A percentile compares a stretch with the other conserved stretches of the same genome.
These are phyloP conservation scores for Pseudopyrenochaeta lycopersici DNA, from an alignment of 2,329 filamentous ascomycete species.

Conservation along the genomic window DNA sequence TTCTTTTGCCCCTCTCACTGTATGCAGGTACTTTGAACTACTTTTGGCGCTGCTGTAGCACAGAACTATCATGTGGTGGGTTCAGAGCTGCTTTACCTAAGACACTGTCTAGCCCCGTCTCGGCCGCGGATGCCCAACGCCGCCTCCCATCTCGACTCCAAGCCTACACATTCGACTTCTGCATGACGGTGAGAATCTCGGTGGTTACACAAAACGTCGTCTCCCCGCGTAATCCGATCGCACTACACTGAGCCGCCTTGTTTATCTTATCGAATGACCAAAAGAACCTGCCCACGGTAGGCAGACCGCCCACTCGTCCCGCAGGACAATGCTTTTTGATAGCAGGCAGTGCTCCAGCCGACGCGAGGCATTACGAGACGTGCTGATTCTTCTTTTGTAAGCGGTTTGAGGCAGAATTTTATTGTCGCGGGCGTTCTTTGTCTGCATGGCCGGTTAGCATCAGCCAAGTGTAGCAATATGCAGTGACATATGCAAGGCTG, in stretches of 20 bases:
- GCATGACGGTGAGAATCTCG: slow-evolving; percentile 37
- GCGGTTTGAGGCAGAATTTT: slow-evolving; percentile 24
- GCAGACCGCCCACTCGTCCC: slow-evolving; percentile 14
- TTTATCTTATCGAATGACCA: slow-evolving; percentile 40
- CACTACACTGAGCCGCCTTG: slow-evolving; percentile 23
- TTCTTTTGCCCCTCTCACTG: slow-evolving; percentile 6
- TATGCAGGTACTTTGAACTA: slow-evolving; percentile 41
- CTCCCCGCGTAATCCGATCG: slow-evolving; percentile 30
- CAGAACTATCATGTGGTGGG: slow-evolving; percentile 33
- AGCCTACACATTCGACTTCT: slow-evolving; percentile 26
- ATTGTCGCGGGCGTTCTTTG: slow-evolving; percentile 24
- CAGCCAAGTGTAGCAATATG: slow-evolving; percentile 30
- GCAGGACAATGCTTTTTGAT: slow-evolving; percentile 27
- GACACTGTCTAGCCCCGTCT: slow-evolving; percentile 26
- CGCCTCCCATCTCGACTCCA: slow-evolving; percentile 29
- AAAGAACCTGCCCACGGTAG: slow-evolving; percentile 19
- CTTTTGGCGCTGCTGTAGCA: slow-evolving; percentile 27
- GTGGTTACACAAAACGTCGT: slow-evolving; percentile 34
- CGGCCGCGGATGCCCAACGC: slow-evolving; percentile 46
- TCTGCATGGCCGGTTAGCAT: slow-evolving; percentile 13
- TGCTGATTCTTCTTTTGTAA: slow-evolving; percentile 37
- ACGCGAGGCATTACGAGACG: slow-evolving; percentile 32
- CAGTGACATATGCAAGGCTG: slow-evolving; percentile 27
- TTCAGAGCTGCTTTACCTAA: slow-evolving; percentile 25
- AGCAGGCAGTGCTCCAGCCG: slow-evolving; percentile 26